Percentiles rank a stretch among this genome's conserved stretches.
Evolutionary conservation across 148 eudicot species (phyloP).

Genomic region (Persicaria tinctoria): DNA sequence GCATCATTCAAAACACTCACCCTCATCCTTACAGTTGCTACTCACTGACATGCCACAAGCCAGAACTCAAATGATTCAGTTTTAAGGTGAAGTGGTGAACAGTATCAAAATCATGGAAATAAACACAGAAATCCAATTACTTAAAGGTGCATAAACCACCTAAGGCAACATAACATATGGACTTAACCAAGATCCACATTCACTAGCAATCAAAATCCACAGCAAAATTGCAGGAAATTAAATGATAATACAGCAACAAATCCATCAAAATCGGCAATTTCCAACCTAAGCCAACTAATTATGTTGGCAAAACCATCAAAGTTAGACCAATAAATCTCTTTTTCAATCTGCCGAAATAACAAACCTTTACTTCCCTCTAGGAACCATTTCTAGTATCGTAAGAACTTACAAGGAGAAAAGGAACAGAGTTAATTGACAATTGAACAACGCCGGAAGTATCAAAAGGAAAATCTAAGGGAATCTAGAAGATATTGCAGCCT

Average conservation of each 20-base stretch:
- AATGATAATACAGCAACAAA: too few species aligned
- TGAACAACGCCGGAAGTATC: neutral
- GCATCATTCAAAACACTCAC: conserved; percentile 58
- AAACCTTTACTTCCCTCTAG: neutral
- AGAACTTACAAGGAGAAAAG: neutral
- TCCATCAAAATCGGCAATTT: neutral
- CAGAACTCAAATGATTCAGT: neutral
- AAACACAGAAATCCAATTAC: neutral
- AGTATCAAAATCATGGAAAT: neutral
- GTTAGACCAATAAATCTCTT: neutral
- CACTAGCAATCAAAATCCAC: neutral
- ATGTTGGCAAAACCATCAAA: neutral
- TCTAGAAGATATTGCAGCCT: neutral
- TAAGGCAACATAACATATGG: neutral
- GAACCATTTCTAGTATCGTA: neutral
- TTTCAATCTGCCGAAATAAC: neutral
- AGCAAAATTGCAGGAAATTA: neutral
- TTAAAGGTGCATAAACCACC: neutral
- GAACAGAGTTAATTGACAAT: neutral
- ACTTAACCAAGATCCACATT: neutral
- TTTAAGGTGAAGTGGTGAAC: neutral
- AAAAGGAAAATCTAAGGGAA: neutral
- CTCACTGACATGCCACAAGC: neutral
- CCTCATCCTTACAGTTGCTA: conserved; percentile 27
- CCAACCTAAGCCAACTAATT: neutral